Percentiles rank a stretch among this genome's conserved stretches.
These are phyloP conservation scores for Zygoascus ofunaensis DNA, from an alignment of 805 yeast genomes.

Conservation along the genomic window DNA sequence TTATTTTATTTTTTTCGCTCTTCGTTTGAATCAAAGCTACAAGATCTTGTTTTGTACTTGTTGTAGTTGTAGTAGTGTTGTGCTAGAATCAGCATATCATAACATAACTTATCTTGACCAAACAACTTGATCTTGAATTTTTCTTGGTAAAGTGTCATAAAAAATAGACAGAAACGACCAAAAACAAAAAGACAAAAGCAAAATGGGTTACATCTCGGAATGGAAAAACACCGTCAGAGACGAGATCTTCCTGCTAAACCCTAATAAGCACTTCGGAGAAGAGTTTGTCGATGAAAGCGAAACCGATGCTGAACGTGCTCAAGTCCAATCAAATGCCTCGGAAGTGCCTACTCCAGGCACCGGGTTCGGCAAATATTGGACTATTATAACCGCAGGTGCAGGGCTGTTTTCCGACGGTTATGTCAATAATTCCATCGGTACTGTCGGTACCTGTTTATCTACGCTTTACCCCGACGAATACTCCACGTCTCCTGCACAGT, in stretches of 20 bases:
- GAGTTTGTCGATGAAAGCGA: not conserved
- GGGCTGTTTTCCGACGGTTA: slow-evolving; percentile 93
- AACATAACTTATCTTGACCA: no score
- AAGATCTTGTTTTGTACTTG: no score
- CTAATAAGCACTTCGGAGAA: not conserved
- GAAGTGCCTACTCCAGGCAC: not conserved
- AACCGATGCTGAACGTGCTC: no score
- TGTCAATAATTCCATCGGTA: slow-evolving; percentile 72
- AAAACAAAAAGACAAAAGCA: no score
- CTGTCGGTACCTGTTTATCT: slow-evolving; percentile 63
- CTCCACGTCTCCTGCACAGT: slow-evolving; percentile 55
- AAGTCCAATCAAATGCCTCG: not conserved
- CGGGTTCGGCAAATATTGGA: slow-evolving; percentile 40
- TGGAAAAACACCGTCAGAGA: slow-evolving; percentile 5
- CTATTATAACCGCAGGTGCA: slow-evolving; percentile 78
- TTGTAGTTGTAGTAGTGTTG: no score
- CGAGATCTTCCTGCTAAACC: slow-evolving; percentile 1
- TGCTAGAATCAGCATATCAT: no score
- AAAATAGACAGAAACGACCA: no score
- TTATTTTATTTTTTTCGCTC: no score
- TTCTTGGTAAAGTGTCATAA: no score
- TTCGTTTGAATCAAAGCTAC: no score
- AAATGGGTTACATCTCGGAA: not conserved
- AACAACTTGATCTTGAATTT: no score
- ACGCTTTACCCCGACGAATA: slow-evolving; percentile 58